Base-by-base conservation (phyloP, 1,284 basidiomycete species). In the Phellopilus nigrolimitatus region DNA sequence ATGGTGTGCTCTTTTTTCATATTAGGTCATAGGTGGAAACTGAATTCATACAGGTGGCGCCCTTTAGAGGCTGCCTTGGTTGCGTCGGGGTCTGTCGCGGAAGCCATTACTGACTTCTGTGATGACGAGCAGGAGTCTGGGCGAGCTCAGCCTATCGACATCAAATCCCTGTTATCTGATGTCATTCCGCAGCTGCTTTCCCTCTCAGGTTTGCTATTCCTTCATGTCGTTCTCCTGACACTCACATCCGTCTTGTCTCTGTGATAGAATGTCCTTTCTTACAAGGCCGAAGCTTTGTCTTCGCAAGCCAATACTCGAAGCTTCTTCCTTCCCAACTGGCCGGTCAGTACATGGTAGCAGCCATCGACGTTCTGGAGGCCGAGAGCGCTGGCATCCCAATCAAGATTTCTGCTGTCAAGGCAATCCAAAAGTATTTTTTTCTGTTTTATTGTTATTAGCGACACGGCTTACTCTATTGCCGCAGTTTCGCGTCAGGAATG, bases 221-320 rank as follows among this genome's bases (percentile, higher is more conserved):
- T 24, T 2, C 22, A 40, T 15, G 7, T 15, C 21, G 7, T 37
- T 40, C 7, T 40, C 19, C 21, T 15, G 24, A 34, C 21, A 37
- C 19, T 39, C 4, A 45, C 17, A 43, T 9, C 33, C 15, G 24
- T 37, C 9, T 22, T 41, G 13, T 39, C 12, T n/a, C n/a, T n/a
- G n/a, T n/a, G n/a, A 36, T 55, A 91, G 92, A 89, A 12, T 78
- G 76, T 47, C 89, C 92, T 0, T 97, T 97, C 76, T 69, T 99
- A 42, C 94, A 97, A 68, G 97, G 95, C 7, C 79, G 95, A 51
- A 89, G 85, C 1, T 97, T 98, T 57, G 91, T 98, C 34, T 95
- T 98, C 62, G 92, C 93, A 0, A 93, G 91, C 61, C 88, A 95
- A 64, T 97, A 84, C 61, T 80, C 91, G 0, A 80, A 82, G 53